Conservation (phyloP, 495 filamentous ascomycete genomes). For the Aspergillus baeticus region DNA sequence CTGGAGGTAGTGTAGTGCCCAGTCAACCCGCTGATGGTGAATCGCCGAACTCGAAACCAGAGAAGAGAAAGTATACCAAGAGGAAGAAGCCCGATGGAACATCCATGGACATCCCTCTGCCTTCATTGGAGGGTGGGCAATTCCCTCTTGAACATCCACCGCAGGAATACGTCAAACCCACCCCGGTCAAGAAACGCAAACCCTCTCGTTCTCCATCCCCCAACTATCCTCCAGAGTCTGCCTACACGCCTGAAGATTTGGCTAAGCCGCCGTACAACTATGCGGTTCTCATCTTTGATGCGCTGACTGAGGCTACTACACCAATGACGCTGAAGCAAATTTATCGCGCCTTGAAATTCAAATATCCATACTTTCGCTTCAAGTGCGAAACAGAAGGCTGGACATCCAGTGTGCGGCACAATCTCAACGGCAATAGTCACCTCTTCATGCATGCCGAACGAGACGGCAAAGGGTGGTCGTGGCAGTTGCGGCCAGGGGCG, state of each 20-base stretch:
- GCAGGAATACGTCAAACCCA: slow-evolving; percentile 43
- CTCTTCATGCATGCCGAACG: slow-evolving; percentile 83
- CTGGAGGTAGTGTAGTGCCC: slow-evolving; percentile 10
- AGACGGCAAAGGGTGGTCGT: slow-evolving; percentile 70
- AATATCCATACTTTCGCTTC: slow-evolving; percentile 90
- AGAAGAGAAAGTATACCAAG: slow-evolving; percentile 79
- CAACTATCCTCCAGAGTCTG: slow-evolving; percentile 66
- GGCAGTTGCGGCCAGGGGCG: slow-evolving; percentile 61
- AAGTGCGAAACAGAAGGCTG: slow-evolving; percentile 78
- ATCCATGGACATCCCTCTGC: slow-evolving; percentile 40
- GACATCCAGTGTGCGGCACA: slow-evolving; percentile 97
- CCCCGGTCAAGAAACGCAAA: slow-evolving; percentile 53
- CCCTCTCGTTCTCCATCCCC: slow-evolving; percentile 68
- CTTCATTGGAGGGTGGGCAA: slow-evolving; percentile 47
- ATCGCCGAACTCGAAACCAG: slow-evolving; percentile 55
- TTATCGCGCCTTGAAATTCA: slow-evolving; percentile 81
- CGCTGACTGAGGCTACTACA: slow-evolving; percentile 67
- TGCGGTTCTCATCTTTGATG: slow-evolving; percentile 86
- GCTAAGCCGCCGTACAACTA: slow-evolving; percentile 85
- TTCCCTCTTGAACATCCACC: slow-evolving; percentile 41
- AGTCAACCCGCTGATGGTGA: slow-evolving; percentile 49
- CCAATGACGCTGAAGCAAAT: slow-evolving; percentile 89
- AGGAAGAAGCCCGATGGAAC: slow-evolving; percentile 60
- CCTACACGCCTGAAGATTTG: slow-evolving; percentile 82
- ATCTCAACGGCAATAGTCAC: slow-evolving; percentile 78